Evolutionary conservation across 129 eudicot genomes (phyloP), one percentile per base, ranked within the genome.

Genomic region (Lactuca saligna): DNA sequence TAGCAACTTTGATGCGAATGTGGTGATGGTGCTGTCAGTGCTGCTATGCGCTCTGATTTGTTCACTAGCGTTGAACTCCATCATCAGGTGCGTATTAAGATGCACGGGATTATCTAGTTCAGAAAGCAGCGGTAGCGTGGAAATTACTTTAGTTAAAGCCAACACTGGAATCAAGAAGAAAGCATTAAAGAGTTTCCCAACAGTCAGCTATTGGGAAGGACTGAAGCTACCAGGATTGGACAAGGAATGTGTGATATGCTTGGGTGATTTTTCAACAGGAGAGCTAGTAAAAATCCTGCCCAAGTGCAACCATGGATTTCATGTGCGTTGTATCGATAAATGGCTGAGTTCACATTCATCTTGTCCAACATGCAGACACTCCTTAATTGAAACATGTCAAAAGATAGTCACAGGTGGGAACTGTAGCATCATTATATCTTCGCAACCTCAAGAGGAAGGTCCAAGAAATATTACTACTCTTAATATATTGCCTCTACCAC

Each of bases 341-440:
- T 91, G 97, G 97, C 82, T 91, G 0, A 64, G 59, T 53, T 83
- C 90, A 0, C 97, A 91, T 79, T 91, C 97, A 0, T 91, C 97
- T 11, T 91, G 97, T 79, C 97, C 97, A 17, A 91, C 95, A 46
- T 91, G 97, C 48, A 79, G 97, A 34, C 82, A 91, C 67, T 85
- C 88, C 49, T 80, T 87, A 16, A 71, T 81, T 49, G 87, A 90
- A 39, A 87, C 91, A 3, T 87, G 95, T 50, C 84, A 86, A 62
- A 90, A 87, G 68, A 90, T 87, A 4, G 70, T 75, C 16, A 64
- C 64, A 0, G 79, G 82, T 17, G 69, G 78, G 54, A 63, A 60
- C 33, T 69, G 61, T 48, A 42, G 75, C 65, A 56, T 42, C n/a
- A 53, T 69, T 17, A 8, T 48, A n/a, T 58, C 51, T 34, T 32